Percentiles rank a stretch among this genome's conserved stretches.
phyloP scores from a whole-genome alignment of 2,329 filamentous ascomycete genomes.

The Hypoxylon sp. region DNA sequence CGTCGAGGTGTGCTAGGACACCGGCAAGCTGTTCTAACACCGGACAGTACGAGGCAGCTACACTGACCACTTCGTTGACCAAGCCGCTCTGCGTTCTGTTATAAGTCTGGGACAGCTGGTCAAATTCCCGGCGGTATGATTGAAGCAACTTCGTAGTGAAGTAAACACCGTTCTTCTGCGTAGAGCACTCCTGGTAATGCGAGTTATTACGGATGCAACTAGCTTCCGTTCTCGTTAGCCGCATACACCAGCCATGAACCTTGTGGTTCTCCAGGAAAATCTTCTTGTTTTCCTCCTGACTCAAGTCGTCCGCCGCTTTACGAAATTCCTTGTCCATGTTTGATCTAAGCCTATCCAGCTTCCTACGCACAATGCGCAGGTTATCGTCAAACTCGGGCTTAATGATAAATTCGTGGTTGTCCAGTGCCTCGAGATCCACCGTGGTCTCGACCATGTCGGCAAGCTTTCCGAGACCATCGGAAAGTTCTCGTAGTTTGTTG shows the following conservation, averaged over 20 bases:
- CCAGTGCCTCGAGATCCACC: slow-evolving; percentile 92
- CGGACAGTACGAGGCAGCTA: slow-evolving; percentile 94
- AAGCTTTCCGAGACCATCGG: slow-evolving; percentile 83
- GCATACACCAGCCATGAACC: slow-evolving; percentile 96
- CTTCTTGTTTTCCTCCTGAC: slow-evolving; percentile 97
- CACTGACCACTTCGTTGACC: slow-evolving; percentile 90
- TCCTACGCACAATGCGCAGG: slow-evolving; percentile 87
- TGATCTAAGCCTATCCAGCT: slow-evolving; percentile 83
- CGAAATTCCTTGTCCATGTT: slow-evolving; percentile 88
- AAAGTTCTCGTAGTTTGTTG: slow-evolving; percentile 79
- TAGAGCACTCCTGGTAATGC: slow-evolving; percentile 92
- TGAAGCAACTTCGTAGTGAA: slow-evolving; percentile 91
- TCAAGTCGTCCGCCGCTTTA: slow-evolving; percentile 81
- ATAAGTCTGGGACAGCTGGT: slow-evolving; percentile 94
- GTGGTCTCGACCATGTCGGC: slow-evolving; percentile 99
- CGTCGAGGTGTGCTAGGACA: slow-evolving; percentile 91
- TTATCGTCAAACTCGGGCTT: slow-evolving; percentile 97
- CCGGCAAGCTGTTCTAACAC: slow-evolving; percentile 90
- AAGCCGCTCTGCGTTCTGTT: slow-evolving; percentile 92
- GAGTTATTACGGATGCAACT: slow-evolving; percentile 92
- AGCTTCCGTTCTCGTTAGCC: slow-evolving; percentile 90
- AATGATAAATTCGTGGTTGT: slow-evolving; percentile 98
- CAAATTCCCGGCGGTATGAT: slow-evolving; percentile 86
- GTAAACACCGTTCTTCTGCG: slow-evolving; percentile 98
- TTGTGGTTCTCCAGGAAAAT: slow-evolving; percentile 97